Evolutionary conservation across 2,329 filamentous ascomycete species (phyloP).

Genomic region (Monosporascus ibericus): DNA sequence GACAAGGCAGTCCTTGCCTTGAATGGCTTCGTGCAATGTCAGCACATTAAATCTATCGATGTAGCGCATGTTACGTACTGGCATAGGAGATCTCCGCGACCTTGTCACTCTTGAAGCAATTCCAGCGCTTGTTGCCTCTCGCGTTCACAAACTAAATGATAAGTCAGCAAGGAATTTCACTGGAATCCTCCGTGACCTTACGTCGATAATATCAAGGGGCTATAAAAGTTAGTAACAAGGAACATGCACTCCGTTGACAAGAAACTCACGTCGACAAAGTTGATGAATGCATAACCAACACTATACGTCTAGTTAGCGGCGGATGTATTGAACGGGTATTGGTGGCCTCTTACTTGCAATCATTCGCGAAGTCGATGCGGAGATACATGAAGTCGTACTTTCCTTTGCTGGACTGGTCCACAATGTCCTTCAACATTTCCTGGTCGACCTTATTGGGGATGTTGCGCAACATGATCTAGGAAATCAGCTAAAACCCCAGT

Average conservation of each 20-base stretch:
- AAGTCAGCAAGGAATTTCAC: constrained; percentile 16
- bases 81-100: constrained; percentile 89
- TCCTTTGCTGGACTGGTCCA: constrained; percentile 73
- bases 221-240: constrained; percentile 40
- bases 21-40: constrained; percentile 57
- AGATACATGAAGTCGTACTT: constrained; percentile 95
- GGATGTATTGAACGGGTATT: background rate
- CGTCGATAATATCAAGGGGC: constrained; percentile 68
- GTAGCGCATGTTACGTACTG: constrained; percentile 50
- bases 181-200: constrained; percentile 32
- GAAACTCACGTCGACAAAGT: constrained; percentile 70
- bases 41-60: constrained; percentile 11
- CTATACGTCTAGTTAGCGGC: constrained; percentile 40
- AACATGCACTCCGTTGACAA: constrained; percentile 2
- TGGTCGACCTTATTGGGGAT: constrained; percentile 87
- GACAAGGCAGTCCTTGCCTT: constrained; percentile 84
- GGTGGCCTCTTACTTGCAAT: constrained; percentile 65
- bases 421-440: constrained; percentile 67
- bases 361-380: constrained; percentile 79
- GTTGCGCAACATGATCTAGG: constrained; percentile 86
- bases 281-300: constrained; percentile 96
- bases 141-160: constrained; percentile 60
- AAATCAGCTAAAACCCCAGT: constrained; percentile 3
- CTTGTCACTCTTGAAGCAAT: constrained; percentile 77
- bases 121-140: constrained; percentile 68